phyloP scores from a whole-genome alignment of 257 asterid species.

The Penstemon davidsonii region DNA sequence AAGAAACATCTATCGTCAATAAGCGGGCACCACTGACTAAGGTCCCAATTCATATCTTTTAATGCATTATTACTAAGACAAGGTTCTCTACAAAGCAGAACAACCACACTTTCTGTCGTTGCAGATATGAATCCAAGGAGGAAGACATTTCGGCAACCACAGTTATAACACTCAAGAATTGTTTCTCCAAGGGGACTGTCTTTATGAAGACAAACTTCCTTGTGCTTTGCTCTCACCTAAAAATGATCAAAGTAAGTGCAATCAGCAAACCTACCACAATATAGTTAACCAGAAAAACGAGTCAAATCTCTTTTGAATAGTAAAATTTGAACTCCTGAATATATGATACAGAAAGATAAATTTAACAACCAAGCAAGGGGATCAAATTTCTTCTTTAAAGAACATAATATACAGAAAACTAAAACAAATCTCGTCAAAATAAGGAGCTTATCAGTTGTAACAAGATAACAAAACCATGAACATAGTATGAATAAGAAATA shows the following conservation, averaged over 20 bases:
- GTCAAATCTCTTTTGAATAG: background rate
- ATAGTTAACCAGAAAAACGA: background rate
- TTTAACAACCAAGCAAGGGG: no score
- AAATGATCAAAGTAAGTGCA: constrained; percentile 21
- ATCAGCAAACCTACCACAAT: background rate
- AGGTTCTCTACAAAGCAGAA: constrained; percentile 96
- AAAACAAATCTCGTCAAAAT: no score
- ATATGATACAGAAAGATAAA: no score
- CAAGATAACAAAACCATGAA: background rate
- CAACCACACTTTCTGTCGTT: constrained; percentile 96
- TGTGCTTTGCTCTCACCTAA: constrained; percentile 99
- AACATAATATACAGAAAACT: no score
- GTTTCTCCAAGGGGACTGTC: constrained; percentile 99
- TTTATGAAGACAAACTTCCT: constrained; percentile 99
- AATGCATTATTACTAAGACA: constrained; percentile 86
- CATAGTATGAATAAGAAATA: no score
- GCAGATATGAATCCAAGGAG: constrained; percentile 98
- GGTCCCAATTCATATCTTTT: constrained; percentile 99
- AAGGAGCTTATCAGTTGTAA: background rate
- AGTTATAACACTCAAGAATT: constrained; percentile 91
- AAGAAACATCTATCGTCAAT: constrained; percentile 96
- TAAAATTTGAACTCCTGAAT: background rate
- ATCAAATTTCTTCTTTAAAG: no score
- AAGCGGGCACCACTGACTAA: constrained; percentile 99
- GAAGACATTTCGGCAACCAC: constrained; percentile 97